These are phyloP conservation scores for Primulina huaijiensis DNA, from an alignment of 257 asterid species.

Conservation along the genomic window DNA sequence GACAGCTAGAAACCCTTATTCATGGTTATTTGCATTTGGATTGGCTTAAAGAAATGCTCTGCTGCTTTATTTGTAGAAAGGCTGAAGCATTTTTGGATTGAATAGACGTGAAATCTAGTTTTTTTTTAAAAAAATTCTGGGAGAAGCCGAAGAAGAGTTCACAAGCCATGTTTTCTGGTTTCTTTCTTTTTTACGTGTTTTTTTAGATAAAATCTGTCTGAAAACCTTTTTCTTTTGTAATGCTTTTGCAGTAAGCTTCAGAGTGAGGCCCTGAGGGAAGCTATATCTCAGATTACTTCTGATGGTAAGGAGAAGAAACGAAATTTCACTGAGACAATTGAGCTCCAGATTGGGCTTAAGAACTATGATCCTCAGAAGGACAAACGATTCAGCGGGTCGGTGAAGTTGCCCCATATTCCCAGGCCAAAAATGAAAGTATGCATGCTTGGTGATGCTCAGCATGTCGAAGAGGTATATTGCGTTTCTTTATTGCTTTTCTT, in stretches of 20 bases:
- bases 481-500: neutral
- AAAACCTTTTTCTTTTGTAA: too few relatives aligned
- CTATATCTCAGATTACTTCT: conserved; percentile 17
- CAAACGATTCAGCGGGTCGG: conserved; percentile 22
- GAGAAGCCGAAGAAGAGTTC: neutral
- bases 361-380: conserved; percentile 31
- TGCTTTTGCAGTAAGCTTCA: conserved; percentile 25
- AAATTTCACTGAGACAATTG: conserved; percentile 12
- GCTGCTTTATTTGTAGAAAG: neutral
- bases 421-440: conserved; percentile 18
- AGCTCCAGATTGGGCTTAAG: conserved; percentile 15
- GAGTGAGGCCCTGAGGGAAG: conserved; percentile 31
- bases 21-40: neutral
- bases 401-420: conserved; percentile 17
- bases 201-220: neutral
- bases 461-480: conserved; percentile 11
- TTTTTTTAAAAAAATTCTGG: too few relatives aligned
- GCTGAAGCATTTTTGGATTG: neutral
- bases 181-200: too few relatives aligned
- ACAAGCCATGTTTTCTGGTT: neutral
- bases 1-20: neutral
- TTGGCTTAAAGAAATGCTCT: neutral
- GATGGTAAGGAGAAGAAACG: conserved; percentile 24
- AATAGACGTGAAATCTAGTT: too few relatives aligned
- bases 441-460: conserved; percentile 23